phyloP scores from a whole-genome alignment of 164 flowering plant species.

The Aristolochia californica region DNA sequence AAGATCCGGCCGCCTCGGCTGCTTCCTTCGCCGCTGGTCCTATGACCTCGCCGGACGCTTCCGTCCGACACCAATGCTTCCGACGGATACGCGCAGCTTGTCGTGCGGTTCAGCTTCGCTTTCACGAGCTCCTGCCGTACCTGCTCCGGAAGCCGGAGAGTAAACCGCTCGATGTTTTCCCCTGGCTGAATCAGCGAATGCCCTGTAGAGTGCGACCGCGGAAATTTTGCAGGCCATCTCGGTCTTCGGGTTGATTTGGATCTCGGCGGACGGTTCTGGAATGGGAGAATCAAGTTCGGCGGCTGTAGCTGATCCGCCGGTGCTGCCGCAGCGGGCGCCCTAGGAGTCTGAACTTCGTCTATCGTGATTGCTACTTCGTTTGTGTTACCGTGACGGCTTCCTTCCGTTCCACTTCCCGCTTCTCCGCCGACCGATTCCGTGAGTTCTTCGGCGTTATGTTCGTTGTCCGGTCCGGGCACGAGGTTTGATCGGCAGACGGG shows the following conservation, averaged over 20 bases:
- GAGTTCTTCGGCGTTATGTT: neutral
- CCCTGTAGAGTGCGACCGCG: constrained; percentile 71
- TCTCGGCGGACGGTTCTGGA: constrained; percentile 32
- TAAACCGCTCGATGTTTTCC: constrained; percentile 49
- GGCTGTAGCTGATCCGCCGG: neutral
- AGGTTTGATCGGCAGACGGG: constrained; percentile 34
- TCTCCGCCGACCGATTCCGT: neutral
- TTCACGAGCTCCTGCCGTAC: constrained; percentile 38
- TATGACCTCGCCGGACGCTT: constrained; percentile 25
- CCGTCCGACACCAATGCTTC: constrained; percentile 6
- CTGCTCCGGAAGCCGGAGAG: constrained; percentile 44
- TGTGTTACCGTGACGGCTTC: constrained; percentile 3
- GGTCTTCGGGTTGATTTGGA: constrained; percentile 17
- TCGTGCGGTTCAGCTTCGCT: constrained; percentile 31
- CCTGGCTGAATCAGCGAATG: constrained; percentile 57
- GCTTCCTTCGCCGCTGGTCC: constrained; percentile 6
- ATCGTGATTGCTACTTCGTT: constrained; percentile 1
- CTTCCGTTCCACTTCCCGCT: constrained; percentile 8
- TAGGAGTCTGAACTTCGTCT: constrained; percentile 1
- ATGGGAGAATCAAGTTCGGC: constrained; percentile 4
- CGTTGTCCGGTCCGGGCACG: constrained; percentile 20
- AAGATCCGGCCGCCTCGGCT: constrained; percentile 24
- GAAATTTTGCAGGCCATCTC: constrained; percentile 15
- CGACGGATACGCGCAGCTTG: constrained; percentile 19
- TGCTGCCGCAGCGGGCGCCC: neutral